Conservation (phyloP, 495 filamentous ascomycete species). For the Trichoderma virens region DNA sequence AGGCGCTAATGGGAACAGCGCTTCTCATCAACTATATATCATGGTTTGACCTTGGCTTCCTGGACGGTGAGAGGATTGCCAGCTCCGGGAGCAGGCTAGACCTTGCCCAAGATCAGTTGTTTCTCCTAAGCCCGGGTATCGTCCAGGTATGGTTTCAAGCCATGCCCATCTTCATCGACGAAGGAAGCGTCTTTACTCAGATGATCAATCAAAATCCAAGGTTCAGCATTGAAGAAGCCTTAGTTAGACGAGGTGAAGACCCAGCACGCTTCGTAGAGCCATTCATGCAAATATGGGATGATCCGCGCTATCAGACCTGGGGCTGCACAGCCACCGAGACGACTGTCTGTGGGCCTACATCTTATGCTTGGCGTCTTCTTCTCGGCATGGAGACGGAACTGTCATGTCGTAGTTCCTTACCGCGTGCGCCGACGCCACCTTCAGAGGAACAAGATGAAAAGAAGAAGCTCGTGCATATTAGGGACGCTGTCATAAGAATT, state of each 20-base stretch:
- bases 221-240: constrained; percentile 12
- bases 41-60: too few relatives aligned
- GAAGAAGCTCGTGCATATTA: not conserved
- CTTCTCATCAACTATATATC: not conserved
- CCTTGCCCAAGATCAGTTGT: constrained; percentile 13
- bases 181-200: constrained; percentile 12
- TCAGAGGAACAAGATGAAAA: not conserved
- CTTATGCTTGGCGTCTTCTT: not conserved
- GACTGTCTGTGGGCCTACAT: not conserved
- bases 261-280: constrained; percentile 9
- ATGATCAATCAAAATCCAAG: constrained; percentile 11
- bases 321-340: not conserved
- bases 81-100: not conserved
- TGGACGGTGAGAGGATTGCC: too few relatives aligned
- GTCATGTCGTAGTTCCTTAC: not conserved
- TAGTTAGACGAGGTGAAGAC: constrained; percentile 8
- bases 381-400: not conserved
- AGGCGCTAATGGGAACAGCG: not conserved
- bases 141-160: constrained; percentile 9
- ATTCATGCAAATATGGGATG: constrained; percentile 11
- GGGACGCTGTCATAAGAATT: not conserved
- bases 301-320: not conserved
- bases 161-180: constrained; percentile 8
- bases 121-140: constrained; percentile 13
- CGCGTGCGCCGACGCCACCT: not conserved